phyloP scores from a whole-genome alignment of 2,329 filamentous ascomycete species.

The Plenodomus lindquistii region DNA sequence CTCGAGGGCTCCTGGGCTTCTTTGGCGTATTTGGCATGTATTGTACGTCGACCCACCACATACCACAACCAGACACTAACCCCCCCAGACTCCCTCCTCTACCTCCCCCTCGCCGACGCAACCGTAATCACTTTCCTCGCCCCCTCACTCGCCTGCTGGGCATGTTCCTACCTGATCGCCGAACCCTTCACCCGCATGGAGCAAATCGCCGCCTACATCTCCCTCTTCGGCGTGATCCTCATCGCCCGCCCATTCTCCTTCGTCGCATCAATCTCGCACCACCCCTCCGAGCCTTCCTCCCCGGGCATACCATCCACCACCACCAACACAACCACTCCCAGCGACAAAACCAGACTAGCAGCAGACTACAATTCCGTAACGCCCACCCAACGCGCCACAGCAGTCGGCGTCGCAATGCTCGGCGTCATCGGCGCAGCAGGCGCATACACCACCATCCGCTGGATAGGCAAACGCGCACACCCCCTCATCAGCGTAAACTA shows the following conservation, averaged over 20 bases:
- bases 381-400: slow-evolving; percentile 67
- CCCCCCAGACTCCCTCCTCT: slow-evolving; percentile 64
- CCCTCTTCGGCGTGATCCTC: slow-evolving; percentile 77
- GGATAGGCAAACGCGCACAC: slow-evolving; percentile 79
- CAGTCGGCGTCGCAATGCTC: slow-evolving; percentile 71
- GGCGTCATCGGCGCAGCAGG: slow-evolving; percentile 76
- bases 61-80: slow-evolving; percentile 8
- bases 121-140: slow-evolving; percentile 88
- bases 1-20: slow-evolving; percentile 71
- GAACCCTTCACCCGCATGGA: slow-evolving; percentile 80
- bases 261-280: slow-evolving; percentile 47
- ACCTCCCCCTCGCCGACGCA: slow-evolving; percentile 82
- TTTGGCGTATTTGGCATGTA: slow-evolving; percentile 81
- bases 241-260: slow-evolving; percentile 74
- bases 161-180: slow-evolving; percentile 73
- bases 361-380: slow-evolving; percentile 53
- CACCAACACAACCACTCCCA: slow-evolving; percentile 29
- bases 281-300: slow-evolving; percentile 40
- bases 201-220: slow-evolving; percentile 74
- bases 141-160: slow-evolving; percentile 76
- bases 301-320: slow-evolving; percentile 24
- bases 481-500: slow-evolving; percentile 86
- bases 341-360: slow-evolving; percentile 26
- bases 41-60: slow-evolving; percentile 46
- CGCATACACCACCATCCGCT: slow-evolving; percentile 75